These are phyloP conservation scores for Backusella macrospora DNA, from an alignment of 192 early-diverging fungal genomes.

Conservation along the genomic window DNA sequence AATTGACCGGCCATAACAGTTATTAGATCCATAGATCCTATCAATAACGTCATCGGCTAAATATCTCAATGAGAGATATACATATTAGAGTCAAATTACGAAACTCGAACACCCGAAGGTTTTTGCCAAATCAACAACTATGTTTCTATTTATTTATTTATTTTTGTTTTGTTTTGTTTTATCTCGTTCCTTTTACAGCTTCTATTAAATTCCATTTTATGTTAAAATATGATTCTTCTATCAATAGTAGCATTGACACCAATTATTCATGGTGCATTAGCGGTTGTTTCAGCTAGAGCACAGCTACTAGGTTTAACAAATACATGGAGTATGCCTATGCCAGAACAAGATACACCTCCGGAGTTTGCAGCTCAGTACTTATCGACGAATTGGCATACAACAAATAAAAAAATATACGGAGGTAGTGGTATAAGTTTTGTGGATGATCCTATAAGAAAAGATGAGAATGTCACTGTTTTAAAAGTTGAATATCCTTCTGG, in stretches of 20 bases:
- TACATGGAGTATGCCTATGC: conserved; percentile 24
- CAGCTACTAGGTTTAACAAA: neutral
- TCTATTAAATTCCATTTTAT: neutral
- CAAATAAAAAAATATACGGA: conserved; percentile 16
- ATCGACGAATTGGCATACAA: conserved; percentile 8
- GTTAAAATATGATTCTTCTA: neutral
- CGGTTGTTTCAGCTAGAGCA: neutral
- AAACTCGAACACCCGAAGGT: conserved; percentile 1
- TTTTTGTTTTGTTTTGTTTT: neutral
- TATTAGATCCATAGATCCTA: neutral
- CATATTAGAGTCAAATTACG: neutral
- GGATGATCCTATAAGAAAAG: conserved; percentile 5
- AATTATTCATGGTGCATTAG: neutral
- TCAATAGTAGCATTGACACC: neutral
- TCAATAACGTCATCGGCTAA: neutral
- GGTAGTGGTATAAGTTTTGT: neutral
- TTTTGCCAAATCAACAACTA: neutral
- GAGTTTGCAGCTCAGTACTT: neutral
- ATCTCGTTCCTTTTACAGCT: neutral
- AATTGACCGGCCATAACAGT: neutral
- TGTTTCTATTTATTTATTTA: neutral
- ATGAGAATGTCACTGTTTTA: neutral
- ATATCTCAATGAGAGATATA: neutral
- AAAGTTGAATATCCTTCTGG: conserved; percentile 16
- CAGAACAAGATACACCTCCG: neutral